Conservation (phyloP, 2,329 filamentous ascomycete species). For the Cordyceps militaris region DNA sequence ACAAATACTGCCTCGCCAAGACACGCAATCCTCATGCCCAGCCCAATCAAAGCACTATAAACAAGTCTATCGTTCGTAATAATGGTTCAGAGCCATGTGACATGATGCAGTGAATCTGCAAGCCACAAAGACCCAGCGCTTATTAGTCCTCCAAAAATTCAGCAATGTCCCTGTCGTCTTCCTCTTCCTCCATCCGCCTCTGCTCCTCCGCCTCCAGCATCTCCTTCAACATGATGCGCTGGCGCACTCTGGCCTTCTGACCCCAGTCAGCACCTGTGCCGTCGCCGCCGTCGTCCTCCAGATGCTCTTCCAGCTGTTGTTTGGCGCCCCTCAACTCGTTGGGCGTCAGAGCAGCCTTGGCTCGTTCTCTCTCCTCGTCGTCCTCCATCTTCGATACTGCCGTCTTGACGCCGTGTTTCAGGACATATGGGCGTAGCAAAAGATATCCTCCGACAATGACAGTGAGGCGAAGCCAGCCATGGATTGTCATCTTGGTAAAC, state of each 20-base stretch:
- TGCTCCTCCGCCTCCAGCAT: constrained; percentile 56
- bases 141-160: constrained; percentile 58
- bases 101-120: neutral
- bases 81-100: constrained; percentile 1
- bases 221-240: constrained; percentile 60
- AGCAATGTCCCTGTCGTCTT: constrained; percentile 69
- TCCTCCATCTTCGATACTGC: constrained; percentile 60
- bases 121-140: neutral
- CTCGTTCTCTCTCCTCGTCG: constrained; percentile 44
- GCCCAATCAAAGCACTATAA: neutral
- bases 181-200: constrained; percentile 50
- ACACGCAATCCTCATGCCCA: neutral
- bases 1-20: constrained; percentile 1
- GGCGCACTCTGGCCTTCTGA: constrained; percentile 61
- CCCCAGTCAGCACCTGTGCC: constrained; percentile 56
- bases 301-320: constrained; percentile 47
- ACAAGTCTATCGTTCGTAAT: constrained; percentile 6
- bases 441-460: constrained; percentile 66
- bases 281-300: constrained; percentile 38
- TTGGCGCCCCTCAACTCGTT: constrained; percentile 57
- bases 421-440: constrained; percentile 65
- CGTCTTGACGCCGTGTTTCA: constrained; percentile 57
- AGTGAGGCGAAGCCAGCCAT: constrained; percentile 61
- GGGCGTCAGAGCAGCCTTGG: constrained; percentile 52
- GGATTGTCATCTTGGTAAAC: constrained; percentile 42